phyloP scores from a whole-genome alignment of 768 basidiomycete genomes.

The Plicaturopsis crispa region DNA sequence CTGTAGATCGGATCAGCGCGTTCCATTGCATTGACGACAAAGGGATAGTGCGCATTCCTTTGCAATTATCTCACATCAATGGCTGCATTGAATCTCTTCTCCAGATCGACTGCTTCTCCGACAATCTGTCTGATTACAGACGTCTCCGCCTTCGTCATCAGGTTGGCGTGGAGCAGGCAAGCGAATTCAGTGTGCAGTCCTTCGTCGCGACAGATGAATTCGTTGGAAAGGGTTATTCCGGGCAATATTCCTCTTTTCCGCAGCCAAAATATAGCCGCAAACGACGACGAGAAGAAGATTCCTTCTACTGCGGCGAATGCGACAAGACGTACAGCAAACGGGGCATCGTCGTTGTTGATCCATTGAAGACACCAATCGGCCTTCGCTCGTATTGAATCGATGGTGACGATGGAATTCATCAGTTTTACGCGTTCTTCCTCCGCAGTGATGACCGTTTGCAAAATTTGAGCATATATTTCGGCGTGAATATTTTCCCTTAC shows the following conservation, averaged over 20 bases:
- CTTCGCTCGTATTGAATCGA: slow-evolving; percentile 67
- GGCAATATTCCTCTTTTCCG: slow-evolving; percentile 82
- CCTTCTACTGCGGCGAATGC: slow-evolving; percentile 81
- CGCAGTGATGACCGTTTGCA: slow-evolving; percentile 74
- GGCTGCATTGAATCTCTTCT: too few relatives aligned
- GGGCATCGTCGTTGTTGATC: slow-evolving; percentile 57
- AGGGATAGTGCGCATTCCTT: too few relatives aligned
- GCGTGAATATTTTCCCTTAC: slow-evolving; percentile 80
- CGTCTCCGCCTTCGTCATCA: too few relatives aligned
- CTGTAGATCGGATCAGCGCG: too few relatives aligned
- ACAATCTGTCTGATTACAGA: too few relatives aligned
- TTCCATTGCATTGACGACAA: too few relatives aligned
- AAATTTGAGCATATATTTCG: slow-evolving; percentile 74
- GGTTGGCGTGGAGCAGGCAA: slow-evolving; percentile 65
- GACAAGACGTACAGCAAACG: slow-evolving; percentile 64
- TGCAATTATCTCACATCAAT: slow-evolving; percentile 1
- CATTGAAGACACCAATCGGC: slow-evolving; percentile 74
- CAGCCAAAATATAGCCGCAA: slow-evolving; percentile 77
- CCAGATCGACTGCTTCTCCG: too few relatives aligned
- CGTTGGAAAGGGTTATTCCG: slow-evolving; percentile 77
- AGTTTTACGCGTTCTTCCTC: slow-evolving; percentile 49
- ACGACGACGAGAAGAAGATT: slow-evolving; percentile 75
- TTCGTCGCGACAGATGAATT: slow-evolving; percentile 78
- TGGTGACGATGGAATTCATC: slow-evolving; percentile 70
- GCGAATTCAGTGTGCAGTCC: slow-evolving; percentile 82